Conservation (phyloP, 306 rosid genomes). For the Quercus rubra region DNA sequence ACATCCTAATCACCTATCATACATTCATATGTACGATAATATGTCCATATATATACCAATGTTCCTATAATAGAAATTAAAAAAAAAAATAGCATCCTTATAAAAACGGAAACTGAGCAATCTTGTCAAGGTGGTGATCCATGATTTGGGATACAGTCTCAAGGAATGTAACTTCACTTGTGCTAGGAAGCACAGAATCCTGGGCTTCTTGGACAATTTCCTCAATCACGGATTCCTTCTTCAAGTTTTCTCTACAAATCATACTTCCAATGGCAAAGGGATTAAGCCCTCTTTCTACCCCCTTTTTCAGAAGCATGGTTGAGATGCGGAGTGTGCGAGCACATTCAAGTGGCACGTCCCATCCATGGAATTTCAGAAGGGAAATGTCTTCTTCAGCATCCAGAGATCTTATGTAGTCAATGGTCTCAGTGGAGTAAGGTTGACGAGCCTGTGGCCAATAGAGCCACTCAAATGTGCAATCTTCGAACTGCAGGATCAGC, state of each 20-base stretch:
- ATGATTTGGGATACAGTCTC: constrained; percentile 68
- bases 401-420: constrained; percentile 67
- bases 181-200: constrained; percentile 68
- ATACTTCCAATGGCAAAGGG: constrained; percentile 79
- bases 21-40: constrained; percentile 37
- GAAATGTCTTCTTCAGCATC: constrained; percentile 83
- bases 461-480: constrained; percentile 96
- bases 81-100: constrained; percentile 19
- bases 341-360: constrained; percentile 71
- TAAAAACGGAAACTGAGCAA: constrained; percentile 34
- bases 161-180: constrained; percentile 75
- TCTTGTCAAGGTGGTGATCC: constrained; percentile 62
- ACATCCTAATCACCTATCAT: constrained; percentile 3
- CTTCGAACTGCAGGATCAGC: constrained; percentile 67
- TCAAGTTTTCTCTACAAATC: constrained; percentile 73
- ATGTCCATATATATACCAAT: constrained; percentile 30
- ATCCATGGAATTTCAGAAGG: constrained; percentile 81
- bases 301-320: constrained; percentile 93
- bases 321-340: constrained; percentile 81
- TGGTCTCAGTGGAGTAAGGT: constrained; percentile 55
- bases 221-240: constrained; percentile 70
- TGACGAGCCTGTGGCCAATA: constrained; percentile 94
- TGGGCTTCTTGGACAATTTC: constrained; percentile 72
- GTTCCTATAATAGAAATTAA: background rate
- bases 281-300: constrained; percentile 71